phyloP scores from a whole-genome alignment of 2,329 filamentous ascomycete species.

The Gaeumannomyces sp. region DNA sequence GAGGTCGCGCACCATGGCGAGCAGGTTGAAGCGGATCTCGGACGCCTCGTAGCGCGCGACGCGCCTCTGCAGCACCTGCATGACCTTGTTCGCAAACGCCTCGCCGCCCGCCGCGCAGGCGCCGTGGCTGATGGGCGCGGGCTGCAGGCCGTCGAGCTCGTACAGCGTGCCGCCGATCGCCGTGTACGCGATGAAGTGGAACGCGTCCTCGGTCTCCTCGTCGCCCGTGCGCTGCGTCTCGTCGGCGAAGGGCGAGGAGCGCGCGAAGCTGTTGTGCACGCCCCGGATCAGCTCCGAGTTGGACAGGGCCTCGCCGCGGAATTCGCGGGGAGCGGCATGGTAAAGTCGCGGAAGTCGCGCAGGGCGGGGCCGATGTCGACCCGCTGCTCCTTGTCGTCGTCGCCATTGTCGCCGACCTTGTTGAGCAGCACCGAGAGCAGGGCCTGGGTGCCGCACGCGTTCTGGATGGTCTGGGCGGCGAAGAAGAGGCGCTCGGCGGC shows the following conservation, averaged over 20 bases:
- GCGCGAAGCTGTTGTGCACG: slow-evolving; percentile 86
- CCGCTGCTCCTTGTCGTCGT: slow-evolving; percentile 26
- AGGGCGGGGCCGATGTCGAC: slow-evolving; percentile 69
- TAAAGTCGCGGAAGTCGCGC: slow-evolving; percentile 79
- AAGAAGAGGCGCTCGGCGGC: slow-evolving; percentile 82
- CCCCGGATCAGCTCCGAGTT: slow-evolving; percentile 64
- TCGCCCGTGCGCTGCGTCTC: slow-evolving; percentile 70
- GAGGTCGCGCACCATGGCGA: slow-evolving; percentile 85
- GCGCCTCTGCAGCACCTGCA: slow-evolving; percentile 77
- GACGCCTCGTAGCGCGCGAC: slow-evolving; percentile 77
- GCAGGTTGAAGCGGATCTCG: slow-evolving; percentile 93
- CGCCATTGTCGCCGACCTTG: slow-evolving; percentile 41
- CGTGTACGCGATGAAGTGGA: slow-evolving; percentile 97
- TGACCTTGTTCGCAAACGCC: slow-evolving; percentile 73
- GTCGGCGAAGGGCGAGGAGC: slow-evolving; percentile 84
- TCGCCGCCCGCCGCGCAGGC: slow-evolving; percentile 46
- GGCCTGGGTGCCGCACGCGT: slow-evolving; percentile 95
- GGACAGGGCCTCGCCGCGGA: slow-evolving; percentile 54
- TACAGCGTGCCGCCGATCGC: slow-evolving; percentile 74
- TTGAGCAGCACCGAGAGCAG: slow-evolving; percentile 89
- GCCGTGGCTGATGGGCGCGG: slow-evolving; percentile 86
- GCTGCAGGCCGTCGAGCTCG: slow-evolving; percentile 92
- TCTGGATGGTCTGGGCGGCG: slow-evolving; percentile 94
- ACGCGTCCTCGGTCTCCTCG: slow-evolving; percentile 80
- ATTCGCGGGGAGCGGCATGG: slow-evolving; percentile 74